Conservation (phyloP, 2,329 filamentous ascomycete species). For the Pseudogymnoascus verrucosus region DNA sequence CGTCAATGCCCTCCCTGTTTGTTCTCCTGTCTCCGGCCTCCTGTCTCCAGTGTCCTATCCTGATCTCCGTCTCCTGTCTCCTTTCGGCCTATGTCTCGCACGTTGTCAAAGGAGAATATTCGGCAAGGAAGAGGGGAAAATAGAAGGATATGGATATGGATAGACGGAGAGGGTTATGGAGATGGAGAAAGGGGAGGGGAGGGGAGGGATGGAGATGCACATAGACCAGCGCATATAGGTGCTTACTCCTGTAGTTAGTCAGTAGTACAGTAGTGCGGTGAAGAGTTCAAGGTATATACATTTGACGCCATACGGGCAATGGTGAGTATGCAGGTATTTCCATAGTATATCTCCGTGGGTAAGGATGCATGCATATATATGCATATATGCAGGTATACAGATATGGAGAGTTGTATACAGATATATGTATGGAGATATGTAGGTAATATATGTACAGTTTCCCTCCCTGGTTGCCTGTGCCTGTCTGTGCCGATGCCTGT, state of each 20-base stretch:
- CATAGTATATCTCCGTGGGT: background rate
- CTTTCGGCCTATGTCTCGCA: background rate
- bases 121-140: background rate
- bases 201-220: background rate
- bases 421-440: background rate
- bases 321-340: background rate
- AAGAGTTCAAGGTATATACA: background rate
- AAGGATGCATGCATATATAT: constrained; percentile 6
- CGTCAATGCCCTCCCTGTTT: background rate
- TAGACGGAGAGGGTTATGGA: background rate
- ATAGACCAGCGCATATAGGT: background rate
- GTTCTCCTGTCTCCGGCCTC: background rate
- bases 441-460: background rate
- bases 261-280: background rate
- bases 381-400: background rate
- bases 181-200: background rate
- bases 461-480: background rate
- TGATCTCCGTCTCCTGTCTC: background rate
- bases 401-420: background rate
- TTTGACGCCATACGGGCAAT: background rate
- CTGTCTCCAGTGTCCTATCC: background rate
- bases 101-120: background rate
- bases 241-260: constrained; percentile 3
- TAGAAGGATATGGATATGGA: background rate
- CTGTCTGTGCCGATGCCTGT: too few relatives aligned